phyloP scores from a whole-genome alignment of 148 eudicot species.

The Chenopodium formosanum region DNA sequence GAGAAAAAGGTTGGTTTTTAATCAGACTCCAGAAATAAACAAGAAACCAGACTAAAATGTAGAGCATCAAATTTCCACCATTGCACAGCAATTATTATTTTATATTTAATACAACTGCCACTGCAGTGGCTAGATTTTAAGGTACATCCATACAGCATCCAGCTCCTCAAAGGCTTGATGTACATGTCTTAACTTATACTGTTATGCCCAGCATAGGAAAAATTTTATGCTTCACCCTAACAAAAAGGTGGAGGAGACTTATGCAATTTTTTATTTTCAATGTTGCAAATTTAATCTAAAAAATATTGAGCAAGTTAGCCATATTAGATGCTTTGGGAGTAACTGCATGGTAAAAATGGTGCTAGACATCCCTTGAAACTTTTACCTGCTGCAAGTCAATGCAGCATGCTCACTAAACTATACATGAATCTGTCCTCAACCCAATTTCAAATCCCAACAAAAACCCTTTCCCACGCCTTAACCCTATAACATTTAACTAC shows the following conservation, averaged over 20 bases:
- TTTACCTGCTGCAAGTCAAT: too few species aligned
- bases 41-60: slow-evolving; percentile 9
- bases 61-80: neutral
- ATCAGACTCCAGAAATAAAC: slow-evolving; percentile 11
- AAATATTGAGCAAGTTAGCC: neutral
- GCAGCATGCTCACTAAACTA: neutral
- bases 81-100: neutral
- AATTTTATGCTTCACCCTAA: neutral
- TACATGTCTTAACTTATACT: neutral
- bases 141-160: slow-evolving; percentile 1
- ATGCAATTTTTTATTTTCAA: neutral
- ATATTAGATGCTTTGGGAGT: neutral
- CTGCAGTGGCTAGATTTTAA: neutral
- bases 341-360: neutral
- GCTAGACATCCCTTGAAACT: neutral
- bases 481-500: neutral
- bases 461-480: neutral
- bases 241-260: neutral
- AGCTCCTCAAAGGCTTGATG: neutral
- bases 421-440: neutral
- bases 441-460: neutral
- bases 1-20: neutral
- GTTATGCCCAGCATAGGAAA: neutral
- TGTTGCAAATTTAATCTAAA: neutral
- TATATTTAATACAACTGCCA: neutral